These are phyloP conservation scores for Lentinula edodes DNA, from an alignment of 768 basidiomycete genomes.

Conservation along the genomic window DNA sequence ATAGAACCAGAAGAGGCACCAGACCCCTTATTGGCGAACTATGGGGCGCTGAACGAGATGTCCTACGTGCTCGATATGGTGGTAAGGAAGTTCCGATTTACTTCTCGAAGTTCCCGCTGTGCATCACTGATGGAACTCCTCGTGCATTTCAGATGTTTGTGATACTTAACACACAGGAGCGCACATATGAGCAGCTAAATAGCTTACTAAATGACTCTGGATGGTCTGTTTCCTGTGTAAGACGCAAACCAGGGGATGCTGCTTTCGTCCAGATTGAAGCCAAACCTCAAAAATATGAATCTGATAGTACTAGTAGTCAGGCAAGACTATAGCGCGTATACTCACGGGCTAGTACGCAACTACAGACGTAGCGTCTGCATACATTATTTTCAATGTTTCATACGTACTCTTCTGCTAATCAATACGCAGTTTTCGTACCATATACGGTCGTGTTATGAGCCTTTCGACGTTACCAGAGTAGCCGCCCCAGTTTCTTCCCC, in stretches of 20 bases:
- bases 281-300: not conserved
- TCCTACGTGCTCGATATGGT: conserved; percentile 28
- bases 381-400: too few species aligned
- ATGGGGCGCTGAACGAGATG: conserved; percentile 30
- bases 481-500: too few species aligned
- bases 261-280: conserved; percentile 11
- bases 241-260: conserved; percentile 7
- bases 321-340: not conserved
- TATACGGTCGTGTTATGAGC: too few species aligned
- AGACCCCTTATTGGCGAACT: conserved; percentile 31
- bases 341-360: too few species aligned
- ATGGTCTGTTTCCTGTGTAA: conserved; percentile 9
- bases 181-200: conserved; percentile 7
- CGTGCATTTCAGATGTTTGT: conserved; percentile 7
- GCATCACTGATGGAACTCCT: not conserved
- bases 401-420: too few species aligned
- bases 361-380: too few species aligned
- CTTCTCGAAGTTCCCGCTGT: not conserved
- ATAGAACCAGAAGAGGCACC: conserved; percentile 22
- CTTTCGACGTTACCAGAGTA: too few species aligned
- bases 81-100: conserved; percentile 17
- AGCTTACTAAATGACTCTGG: conserved; percentile 4
- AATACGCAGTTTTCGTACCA: too few species aligned
- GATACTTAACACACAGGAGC: conserved; percentile 11
- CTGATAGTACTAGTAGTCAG: not conserved